A percentile compares a stretch with the other conserved stretches of the same genome.
These are phyloP conservation scores for Lepiota venenata DNA, from an alignment of 768 basidiomycete genomes.

Conservation along the genomic window DNA sequence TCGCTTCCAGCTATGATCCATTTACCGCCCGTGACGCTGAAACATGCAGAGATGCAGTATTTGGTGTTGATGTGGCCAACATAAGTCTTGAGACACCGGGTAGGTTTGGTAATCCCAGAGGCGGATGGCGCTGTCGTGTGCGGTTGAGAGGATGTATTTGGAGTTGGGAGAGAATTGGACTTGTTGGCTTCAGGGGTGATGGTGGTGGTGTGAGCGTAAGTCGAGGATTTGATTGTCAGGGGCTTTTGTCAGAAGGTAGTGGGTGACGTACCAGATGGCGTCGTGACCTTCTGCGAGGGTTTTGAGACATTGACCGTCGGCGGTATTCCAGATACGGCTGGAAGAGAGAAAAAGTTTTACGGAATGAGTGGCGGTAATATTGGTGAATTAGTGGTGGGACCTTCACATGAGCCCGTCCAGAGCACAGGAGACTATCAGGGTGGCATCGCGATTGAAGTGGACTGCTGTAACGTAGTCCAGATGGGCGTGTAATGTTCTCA, in stretches of 20 bases:
- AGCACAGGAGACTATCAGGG: conserved; percentile 87
- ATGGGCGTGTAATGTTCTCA: conserved; percentile 88
- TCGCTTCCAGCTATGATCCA: conserved; percentile 94
- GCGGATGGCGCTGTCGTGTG: conserved; percentile 89
- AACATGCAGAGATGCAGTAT: conserved; percentile 82
- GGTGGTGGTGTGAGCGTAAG: too few species aligned
- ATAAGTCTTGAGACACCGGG: conserved; percentile 89
- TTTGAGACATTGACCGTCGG: conserved; percentile 92
- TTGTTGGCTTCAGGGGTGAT: conserved; percentile 82
- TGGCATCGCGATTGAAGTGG: conserved; percentile 90
- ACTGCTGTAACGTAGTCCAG: conserved; percentile 94
- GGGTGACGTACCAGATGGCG: conserved; percentile 63
- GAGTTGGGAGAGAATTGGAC: conserved; percentile 96
- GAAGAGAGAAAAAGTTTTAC: not conserved
- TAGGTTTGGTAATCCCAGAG: conserved; percentile 95
- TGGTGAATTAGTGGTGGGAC: conserved; percentile 4
- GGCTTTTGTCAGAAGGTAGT: not conserved
- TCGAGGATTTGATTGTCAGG: not conserved
- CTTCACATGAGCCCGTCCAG: conserved; percentile 93
- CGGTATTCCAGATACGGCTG: conserved; percentile 95
- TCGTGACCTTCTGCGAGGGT: conserved; percentile 90
- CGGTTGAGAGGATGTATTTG: conserved; percentile 90
- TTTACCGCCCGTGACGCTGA: conserved; percentile 80
- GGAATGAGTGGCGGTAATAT: conserved; percentile 1
- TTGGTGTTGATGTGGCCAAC: conserved; percentile 78